phyloP scores from a whole-genome alignment of 2,329 filamentous ascomycete species.

The Allantophomopsis cytisporea region DNA sequence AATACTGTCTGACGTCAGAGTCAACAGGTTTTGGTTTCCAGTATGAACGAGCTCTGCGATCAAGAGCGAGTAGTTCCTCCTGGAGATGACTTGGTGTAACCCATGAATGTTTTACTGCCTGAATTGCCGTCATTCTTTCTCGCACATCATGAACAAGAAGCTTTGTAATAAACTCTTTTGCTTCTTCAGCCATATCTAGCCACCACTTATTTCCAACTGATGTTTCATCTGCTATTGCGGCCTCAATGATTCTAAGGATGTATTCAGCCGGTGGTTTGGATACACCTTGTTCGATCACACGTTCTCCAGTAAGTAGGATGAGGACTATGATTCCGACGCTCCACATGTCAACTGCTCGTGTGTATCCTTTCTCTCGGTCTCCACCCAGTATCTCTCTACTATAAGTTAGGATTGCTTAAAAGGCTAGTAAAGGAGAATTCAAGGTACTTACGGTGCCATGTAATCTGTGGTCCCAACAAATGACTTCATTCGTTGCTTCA shows the following conservation, averaged over 20 bases:
- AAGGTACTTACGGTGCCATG: slow-evolving; percentile 15
- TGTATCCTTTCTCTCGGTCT: slow-evolving; percentile 10
- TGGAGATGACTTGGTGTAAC: slow-evolving; percentile 16
- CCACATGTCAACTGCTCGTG: slow-evolving; percentile 16
- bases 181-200: slow-evolving; percentile 10
- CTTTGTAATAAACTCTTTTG: slow-evolving; percentile 18
- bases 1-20: slow-evolving; percentile 10
- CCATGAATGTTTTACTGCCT: slow-evolving; percentile 23
- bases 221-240: neutral
- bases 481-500: slow-evolving; percentile 12
- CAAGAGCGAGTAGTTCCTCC: slow-evolving; percentile 8
- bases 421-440: neutral
- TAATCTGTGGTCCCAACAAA: slow-evolving; percentile 16
- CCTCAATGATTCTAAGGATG: neutral
- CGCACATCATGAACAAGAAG: slow-evolving; percentile 20
- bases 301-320: slow-evolving; percentile 12
- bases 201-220: neutral
- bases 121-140: slow-evolving; percentile 18
- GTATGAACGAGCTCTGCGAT: slow-evolving; percentile 8
- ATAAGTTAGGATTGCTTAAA: neutral
- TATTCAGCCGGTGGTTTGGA: neutral
- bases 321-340: slow-evolving; percentile 16
- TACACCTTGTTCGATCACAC: slow-evolving; percentile 7
- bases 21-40: slow-evolving; percentile 12
- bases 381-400: slow-evolving; percentile 2